Percentiles rank a stretch among this genome's conserved stretches.
phyloP scores from a whole-genome alignment of 306 rosid genomes.

The Malus fusca region DNA sequence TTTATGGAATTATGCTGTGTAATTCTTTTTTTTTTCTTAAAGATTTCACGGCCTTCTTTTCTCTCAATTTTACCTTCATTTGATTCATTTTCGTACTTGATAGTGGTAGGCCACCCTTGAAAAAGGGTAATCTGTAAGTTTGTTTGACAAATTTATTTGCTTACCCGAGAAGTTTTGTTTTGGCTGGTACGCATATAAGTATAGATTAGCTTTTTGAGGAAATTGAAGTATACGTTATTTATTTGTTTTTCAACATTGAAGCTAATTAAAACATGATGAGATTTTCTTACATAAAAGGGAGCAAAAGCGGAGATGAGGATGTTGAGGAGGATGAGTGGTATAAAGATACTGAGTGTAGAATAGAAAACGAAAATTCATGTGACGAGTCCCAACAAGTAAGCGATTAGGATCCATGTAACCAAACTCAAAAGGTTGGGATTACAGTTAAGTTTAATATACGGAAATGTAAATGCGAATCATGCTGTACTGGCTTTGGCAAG shows the following conservation, averaged over 20 bases:
- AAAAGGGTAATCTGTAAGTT: background rate
- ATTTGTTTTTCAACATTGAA: background rate
- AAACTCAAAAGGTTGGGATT: background rate
- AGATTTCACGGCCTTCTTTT: background rate
- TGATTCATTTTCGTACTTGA: background rate
- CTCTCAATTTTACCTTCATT: background rate
- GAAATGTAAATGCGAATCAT: background rate
- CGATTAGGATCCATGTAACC: background rate
- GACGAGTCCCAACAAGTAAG: background rate
- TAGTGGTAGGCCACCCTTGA: background rate
- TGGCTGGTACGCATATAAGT: background rate
- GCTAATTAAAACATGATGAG: background rate
- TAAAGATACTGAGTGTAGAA: background rate
- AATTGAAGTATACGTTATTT: background rate
- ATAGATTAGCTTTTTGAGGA: background rate
- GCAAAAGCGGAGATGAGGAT: background rate
- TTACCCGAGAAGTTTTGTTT: background rate
- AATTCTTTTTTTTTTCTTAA: background rate
- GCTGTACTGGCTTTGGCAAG: background rate
- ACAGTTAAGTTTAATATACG: background rate
- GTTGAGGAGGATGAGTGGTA: background rate
- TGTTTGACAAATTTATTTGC: background rate
- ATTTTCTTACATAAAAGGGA: background rate
- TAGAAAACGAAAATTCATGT: background rate
- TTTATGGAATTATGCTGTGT: background rate